Evolutionary conservation across 169 alveolate species (phyloP).

Genomic region (Eimeria sp.): DNA sequence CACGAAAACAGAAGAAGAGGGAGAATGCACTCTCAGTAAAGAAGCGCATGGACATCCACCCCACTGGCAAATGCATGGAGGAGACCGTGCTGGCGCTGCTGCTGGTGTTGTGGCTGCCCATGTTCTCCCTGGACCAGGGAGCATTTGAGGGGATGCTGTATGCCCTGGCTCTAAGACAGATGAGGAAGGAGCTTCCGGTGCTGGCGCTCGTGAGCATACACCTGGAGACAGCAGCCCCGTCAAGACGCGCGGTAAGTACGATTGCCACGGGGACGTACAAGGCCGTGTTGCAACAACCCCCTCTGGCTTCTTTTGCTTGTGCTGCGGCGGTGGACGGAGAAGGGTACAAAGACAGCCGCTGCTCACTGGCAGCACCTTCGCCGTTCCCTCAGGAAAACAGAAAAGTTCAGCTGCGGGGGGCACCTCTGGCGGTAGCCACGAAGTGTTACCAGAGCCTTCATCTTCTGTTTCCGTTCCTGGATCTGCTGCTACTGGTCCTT

Average conservation of each 20-base stretch:
- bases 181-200: background rate
- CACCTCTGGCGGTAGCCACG: conserved; percentile 70
- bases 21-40: conserved; percentile 59
- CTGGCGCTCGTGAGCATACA: background rate
- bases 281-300: conserved; percentile 31
- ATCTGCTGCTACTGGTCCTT: conserved; percentile 4
- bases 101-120: conserved; percentile 6
- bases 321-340: conserved; percentile 3
- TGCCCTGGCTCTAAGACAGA: background rate
- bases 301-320: conserved; percentile 7
- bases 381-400: conserved; percentile 57
- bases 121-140: background rate
- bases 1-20: conserved; percentile 58
- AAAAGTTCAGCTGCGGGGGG: conserved; percentile 61
- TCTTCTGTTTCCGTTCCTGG: conserved; percentile 9
- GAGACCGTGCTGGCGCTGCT: background rate
- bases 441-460: background rate
- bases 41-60: conserved; percentile 70
- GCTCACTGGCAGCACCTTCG: conserved; percentile 48
- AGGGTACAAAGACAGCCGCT: conserved; percentile 60
- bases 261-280: conserved; percentile 55
- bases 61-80: conserved; percentile 58
- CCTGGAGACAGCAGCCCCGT: conserved; percentile 47
- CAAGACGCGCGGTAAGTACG: background rate
- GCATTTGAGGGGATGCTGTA: background rate